Base-by-base conservation (phyloP, 805 yeast species). In the Metschnikowia colocasiae region DNA sequence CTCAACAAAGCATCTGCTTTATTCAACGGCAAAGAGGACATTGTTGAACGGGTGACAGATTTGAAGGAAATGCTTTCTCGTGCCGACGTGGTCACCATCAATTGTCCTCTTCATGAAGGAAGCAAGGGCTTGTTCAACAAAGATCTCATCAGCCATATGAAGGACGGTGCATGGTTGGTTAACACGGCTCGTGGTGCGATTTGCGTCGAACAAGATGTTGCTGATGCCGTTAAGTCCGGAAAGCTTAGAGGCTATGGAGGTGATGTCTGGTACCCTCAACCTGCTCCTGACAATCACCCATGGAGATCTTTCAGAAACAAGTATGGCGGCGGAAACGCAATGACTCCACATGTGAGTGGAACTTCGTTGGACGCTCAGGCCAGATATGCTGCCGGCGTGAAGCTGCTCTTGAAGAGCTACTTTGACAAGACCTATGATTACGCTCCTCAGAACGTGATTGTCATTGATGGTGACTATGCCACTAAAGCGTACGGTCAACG, bases 161-260 rank as follows among this genome's bases (percentile, higher is more conserved):
- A 84, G 67, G 77, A 76, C 55, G 90, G 89, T 43, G 78, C 90
- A 12, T 78, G 84, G 76, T 69, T 85, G 48, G 87, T 85, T 46
- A 83, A 85, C 74, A 85, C 91, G 43, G 91, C 91, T 18, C 78
- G 92, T 63, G 94, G 94, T 51, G 92, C 91, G 36, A 86, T 86
- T 57, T 77, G 85, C 62, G 81, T 76, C 47, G 83, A 79, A 41
- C 75, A 84, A 59, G 94, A 82, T 56, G 85, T 86, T 53, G 90
- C 88, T 0, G 90, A 74, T 12, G 92, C 92, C 1, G 77, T 86
- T 33, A 61, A 73, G 46, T 68, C 80, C 32, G 94, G 94, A 42
- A 83, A 82, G 57, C 63, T 86, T 42, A 73, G 83, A 58, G 92
- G 91, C 44, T 86, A 85, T 62, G 94, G 91, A 59, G 94, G 92